Conservation (phyloP, 164 flowering plant genomes). For the Umbellularia californica region DNA sequence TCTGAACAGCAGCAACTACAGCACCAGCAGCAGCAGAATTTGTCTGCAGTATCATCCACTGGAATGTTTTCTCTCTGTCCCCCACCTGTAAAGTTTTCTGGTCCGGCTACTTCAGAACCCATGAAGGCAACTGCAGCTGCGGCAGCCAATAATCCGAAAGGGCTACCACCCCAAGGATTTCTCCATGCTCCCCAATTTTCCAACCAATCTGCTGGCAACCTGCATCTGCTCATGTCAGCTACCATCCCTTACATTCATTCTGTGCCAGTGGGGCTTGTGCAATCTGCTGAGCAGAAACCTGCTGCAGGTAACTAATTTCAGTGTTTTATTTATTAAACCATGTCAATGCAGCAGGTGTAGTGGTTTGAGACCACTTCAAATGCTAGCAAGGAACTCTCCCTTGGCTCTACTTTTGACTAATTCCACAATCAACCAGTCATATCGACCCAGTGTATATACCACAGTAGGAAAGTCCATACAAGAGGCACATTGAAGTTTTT, state of each 20-base stretch:
- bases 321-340: background rate
- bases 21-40: constrained; percentile 31
- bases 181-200: constrained; percentile 46
- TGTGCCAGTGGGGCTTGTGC: constrained; percentile 57
- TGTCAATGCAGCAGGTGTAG: no score
- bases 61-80: constrained; percentile 54
- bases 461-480: no score
- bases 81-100: constrained; percentile 25
- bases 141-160: constrained; percentile 32
- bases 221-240: constrained; percentile 41
- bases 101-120: constrained; percentile 47
- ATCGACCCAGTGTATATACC: background rate
- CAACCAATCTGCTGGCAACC: constrained; percentile 32
- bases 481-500: no score
- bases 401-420: no score
- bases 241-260: constrained; percentile 59
- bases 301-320: constrained; percentile 60
- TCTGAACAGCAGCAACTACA: constrained; percentile 30
- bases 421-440: background rate
- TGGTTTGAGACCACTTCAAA: background rate
- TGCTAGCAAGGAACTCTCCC: no score
- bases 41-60: constrained; percentile 40
- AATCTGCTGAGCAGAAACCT: constrained; percentile 75
- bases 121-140: constrained; percentile 33
- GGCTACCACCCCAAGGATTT: constrained; percentile 33